These are phyloP conservation scores for Lipomyces kockii DNA, from an alignment of 805 yeast species.

Conservation along the genomic window DNA sequence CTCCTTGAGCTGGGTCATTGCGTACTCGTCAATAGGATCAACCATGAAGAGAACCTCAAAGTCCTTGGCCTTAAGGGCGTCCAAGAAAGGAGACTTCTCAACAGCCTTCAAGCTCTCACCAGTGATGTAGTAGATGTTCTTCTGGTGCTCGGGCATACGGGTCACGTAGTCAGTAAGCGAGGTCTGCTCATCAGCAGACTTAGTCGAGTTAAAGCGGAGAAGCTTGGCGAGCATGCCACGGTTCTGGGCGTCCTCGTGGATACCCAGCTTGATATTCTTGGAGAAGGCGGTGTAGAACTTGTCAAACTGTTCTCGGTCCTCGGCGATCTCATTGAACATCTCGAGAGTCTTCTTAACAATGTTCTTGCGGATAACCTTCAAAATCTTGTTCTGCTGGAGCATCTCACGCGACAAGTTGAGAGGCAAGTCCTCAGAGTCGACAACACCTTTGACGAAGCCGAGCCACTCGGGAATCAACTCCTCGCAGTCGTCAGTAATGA, in stretches of 20 bases:
- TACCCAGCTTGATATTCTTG: slow-evolving; percentile 98
- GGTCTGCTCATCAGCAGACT: slow-evolving; percentile 90
- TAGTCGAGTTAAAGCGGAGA: slow-evolving; percentile 95
- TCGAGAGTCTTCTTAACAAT: slow-evolving; percentile 97
- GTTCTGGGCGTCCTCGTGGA: slow-evolving; percentile 99
- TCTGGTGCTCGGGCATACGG: slow-evolving; percentile 99
- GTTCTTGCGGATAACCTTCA: slow-evolving; percentile 99
- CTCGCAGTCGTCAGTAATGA: slow-evolving; percentile 99
- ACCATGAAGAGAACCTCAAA: slow-evolving; percentile 96
- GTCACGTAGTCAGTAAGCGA: slow-evolving; percentile 97
- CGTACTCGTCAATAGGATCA: slow-evolving; percentile 99
- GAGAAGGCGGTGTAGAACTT: slow-evolving; percentile 97
- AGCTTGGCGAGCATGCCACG: slow-evolving; percentile 93
- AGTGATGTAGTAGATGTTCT: slow-evolving; percentile 98
- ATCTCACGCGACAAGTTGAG: slow-evolving; percentile 99
- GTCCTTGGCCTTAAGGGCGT: slow-evolving; percentile 96
- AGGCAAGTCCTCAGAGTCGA: slow-evolving; percentile 99
- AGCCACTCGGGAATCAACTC: slow-evolving; percentile 99
- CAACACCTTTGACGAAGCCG: slow-evolving; percentile 97
- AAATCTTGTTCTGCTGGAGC: slow-evolving; percentile 99
- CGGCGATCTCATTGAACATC: slow-evolving; percentile 99
- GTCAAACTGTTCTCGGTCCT: slow-evolving; percentile 97
- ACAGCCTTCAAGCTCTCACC: slow-evolving; percentile 98
- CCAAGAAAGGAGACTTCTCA: slow-evolving; percentile 99
- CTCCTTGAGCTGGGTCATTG: slow-evolving; percentile 99